Conservation (phyloP, 352 stramenopile genomes). For the Saprolegnia diclina region DNA sequence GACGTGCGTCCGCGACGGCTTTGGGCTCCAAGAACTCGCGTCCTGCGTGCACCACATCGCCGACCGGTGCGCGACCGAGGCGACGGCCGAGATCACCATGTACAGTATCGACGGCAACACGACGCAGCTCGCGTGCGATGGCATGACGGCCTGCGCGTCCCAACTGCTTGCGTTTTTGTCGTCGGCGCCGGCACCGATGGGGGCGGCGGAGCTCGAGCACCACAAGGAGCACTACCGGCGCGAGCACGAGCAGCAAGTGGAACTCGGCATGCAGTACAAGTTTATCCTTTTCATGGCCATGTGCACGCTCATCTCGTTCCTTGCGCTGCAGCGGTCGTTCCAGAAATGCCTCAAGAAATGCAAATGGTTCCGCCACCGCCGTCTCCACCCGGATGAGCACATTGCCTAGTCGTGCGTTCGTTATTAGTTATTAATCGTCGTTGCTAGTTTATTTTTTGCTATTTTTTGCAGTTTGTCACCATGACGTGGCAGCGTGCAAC, state of each 20-base stretch:
- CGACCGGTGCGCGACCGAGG: background rate
- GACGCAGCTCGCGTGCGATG: background rate
- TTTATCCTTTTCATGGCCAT: background rate
- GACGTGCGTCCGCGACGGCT: slow-evolving; percentile 1
- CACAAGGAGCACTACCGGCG: slow-evolving; percentile 1
- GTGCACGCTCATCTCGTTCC: background rate
- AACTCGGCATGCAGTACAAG: background rate
- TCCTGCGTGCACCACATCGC: slow-evolving; percentile 3
- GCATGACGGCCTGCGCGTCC: background rate
- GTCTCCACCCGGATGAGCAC: slow-evolving; percentile 5
- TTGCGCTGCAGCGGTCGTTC: background rate
- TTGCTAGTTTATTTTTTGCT: background rate
- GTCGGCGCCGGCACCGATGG: background rate
- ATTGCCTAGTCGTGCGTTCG: background rate
- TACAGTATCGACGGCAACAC: slow-evolving; percentile 12
- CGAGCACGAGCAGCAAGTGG: background rate
- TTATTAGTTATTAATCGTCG: slow-evolving; percentile 1
- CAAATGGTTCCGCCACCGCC: background rate
- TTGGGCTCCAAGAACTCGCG: background rate
- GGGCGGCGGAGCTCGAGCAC: background rate
- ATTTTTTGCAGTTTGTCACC: no score
- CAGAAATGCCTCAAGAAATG: background rate
- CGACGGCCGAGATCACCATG: background rate
- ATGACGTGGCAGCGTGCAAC: no score
- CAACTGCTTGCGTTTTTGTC: background rate